Percentiles rank a stretch among this genome's conserved stretches.
phyloP scores from a whole-genome alignment of 805 yeast species.

The Yarrowia sp. region DNA sequence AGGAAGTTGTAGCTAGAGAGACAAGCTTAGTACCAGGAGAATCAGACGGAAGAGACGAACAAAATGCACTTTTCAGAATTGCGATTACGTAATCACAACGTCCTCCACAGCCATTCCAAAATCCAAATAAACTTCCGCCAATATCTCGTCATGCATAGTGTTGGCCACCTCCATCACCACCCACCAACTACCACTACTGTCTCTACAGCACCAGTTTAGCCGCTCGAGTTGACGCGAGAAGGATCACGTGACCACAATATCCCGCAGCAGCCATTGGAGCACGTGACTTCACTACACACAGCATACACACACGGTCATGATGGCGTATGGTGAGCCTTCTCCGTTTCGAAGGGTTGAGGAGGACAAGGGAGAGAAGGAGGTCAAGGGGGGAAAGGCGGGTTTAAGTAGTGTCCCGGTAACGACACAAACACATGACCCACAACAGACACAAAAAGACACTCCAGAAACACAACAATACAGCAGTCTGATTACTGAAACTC shows the following conservation, averaged over 20 bases:
- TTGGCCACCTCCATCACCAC: constrained; percentile 18
- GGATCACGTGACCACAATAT: too few relatives aligned
- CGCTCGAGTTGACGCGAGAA: too few relatives aligned
- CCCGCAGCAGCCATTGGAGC: background rate
- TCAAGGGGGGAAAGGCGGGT: background rate
- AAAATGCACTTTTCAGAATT: too few relatives aligned
- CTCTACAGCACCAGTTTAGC: too few relatives aligned
- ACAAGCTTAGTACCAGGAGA: too few relatives aligned
- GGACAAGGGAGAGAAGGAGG: background rate
- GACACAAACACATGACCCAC: background rate
- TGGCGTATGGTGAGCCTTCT: constrained; percentile 24
- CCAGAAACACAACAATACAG: background rate
- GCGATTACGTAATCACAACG: background rate
- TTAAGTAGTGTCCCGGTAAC: too few relatives aligned
- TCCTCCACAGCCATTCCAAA: background rate
- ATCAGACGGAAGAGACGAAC: background rate
- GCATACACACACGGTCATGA: background rate
- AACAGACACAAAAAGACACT: background rate
- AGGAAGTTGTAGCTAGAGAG: too few relatives aligned
- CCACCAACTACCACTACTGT: too few relatives aligned
- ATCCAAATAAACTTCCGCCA: background rate
- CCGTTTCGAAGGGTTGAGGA: constrained; percentile 6
- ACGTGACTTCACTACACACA: background rate
- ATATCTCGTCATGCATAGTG: constrained; percentile 22
- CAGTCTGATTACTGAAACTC: background rate